Evolutionary conservation across 129 eudicot genomes (phyloP), one percentile per base, ranked within the genome.

Genomic region (Pseudognaphalium luteoalbum): DNA sequence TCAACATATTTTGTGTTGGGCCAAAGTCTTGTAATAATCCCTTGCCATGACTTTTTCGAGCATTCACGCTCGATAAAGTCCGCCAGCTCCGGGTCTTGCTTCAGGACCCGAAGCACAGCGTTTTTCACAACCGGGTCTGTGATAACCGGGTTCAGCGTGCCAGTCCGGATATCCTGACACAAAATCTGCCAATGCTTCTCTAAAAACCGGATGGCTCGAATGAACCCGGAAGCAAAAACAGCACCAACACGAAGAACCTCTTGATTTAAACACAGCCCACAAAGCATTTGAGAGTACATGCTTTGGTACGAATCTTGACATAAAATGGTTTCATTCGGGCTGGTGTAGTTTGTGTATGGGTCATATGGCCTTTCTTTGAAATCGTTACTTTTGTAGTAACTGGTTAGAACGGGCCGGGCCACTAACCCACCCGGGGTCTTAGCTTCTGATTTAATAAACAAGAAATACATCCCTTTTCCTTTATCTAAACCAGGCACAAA

Each of bases 391-490:
- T 84, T 88, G 85, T 83, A 88, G 86, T 84, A 88, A 51, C 97
- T 91, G 0, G 97, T 91, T 70, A 91, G 65, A 74, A 88, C 97
- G 42, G 95, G 92, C 1, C 97, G 97, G 37, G 97, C 97, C 2
- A 87, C 29, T 0, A 91, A 72, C 70, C 97, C 97, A 28, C 95
- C 86, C 7, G 97, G 95, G 10, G 95, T 91, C 66, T 83, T 88
- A 0, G 92, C 78, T 70, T 91, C 97, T 1, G 95, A 85, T 78
- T 88, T 91, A 1, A 91, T 78, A 81, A 87, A 91, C 86, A 86
- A 75, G 71, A 91, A 91, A 73, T 91, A 91, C 97, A 91, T 88
- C 61, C 95, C 97, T 77, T 91, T 91, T 32, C 97, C 97, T 77
- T 88, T 74, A 62, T 91, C 97, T 56, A 91, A 75, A 56, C 88